phyloP scores from a whole-genome alignment of 2,329 filamentous ascomycete species.

The Aspergillus aculeatinus region DNA sequence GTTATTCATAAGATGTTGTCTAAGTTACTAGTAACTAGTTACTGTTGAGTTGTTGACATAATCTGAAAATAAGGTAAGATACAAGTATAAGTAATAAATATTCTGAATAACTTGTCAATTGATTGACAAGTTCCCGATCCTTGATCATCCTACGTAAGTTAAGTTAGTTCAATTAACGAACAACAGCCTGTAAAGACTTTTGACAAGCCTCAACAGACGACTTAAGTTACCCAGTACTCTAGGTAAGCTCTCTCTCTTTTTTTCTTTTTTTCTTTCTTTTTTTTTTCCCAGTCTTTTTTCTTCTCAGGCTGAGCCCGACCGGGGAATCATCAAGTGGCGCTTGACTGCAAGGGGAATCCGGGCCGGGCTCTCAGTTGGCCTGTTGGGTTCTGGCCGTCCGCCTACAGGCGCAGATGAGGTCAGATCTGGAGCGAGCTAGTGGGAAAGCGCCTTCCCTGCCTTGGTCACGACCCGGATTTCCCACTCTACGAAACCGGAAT shows the following conservation, averaged over 20 bases:
- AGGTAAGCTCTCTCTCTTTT: no score
- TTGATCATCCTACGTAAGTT: background rate
- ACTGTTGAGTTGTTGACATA: no score
- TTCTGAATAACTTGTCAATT: no score
- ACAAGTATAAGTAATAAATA: no score
- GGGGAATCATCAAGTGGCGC: background rate
- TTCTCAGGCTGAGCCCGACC: background rate
- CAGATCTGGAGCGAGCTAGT: background rate
- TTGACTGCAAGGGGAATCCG: slow-evolving; percentile 5
- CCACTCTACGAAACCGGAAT: slow-evolving; percentile 4
- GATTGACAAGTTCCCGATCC: background rate
- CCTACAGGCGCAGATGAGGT: background rate
- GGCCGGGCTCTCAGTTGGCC: background rate
- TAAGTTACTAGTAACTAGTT: no score
- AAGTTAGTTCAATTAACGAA: no score
- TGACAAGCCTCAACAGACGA: no score
- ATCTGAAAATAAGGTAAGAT: no score
- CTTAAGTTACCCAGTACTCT: no score
- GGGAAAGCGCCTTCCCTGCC: slow-evolving; percentile 1
- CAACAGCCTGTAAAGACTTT: no score
- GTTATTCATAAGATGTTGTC: background rate
- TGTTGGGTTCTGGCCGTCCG: background rate
- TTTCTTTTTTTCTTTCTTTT: no score
- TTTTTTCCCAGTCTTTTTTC: no score
- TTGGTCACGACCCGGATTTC: slow-evolving; percentile 5